Evolutionary conservation across 257 asterid genomes (phyloP), one percentile per base, ranked within the genome.

Genomic region (Schizonepeta tenuifolia): DNA sequence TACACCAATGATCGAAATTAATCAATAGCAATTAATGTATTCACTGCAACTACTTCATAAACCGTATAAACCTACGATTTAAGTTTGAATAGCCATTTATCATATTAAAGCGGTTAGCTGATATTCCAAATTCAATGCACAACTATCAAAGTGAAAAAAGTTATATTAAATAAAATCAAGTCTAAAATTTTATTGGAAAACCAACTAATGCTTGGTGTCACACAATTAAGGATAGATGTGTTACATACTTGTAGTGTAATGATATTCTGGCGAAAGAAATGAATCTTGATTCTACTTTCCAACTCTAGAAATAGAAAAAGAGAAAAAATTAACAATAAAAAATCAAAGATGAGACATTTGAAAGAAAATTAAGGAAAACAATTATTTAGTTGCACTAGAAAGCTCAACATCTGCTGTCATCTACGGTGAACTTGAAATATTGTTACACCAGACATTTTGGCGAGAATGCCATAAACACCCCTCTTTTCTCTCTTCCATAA

Each of bases 381-480:
- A 46, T 12, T 22, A 47, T 47, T 35, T 9, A 14, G 33, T 22
- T 56, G 38, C 11, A 65, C 7, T 49, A 3, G 53, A 65, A 59
- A 71, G 77, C 80, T 79, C 78, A 69, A 61, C 79, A 62, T 67
- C 74, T 64, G 66, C 76, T 75, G 80, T 79, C 85, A 83, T 79
- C 88, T 73, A 61, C 81, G 82, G 69, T 60, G 12, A 67, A 76
- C 80, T 83, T 79, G 72, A 82, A 80, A 84, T 74, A 77, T 85
- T 82, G 85, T 75, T 70, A 70, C 84, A 88, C 83, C 88, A 84
- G 80, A 85, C 79, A 84, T 78, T 80, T 76, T 80, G 82, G 72
- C 36, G 56, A 72, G 79, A 74, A 67, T 69, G 69, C 60, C 82
- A 58, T 46, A 26, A 56, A 33, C 73, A 46, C 77, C 63, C 73